Percentiles rank a stretch among this genome's conserved stretches.
Evolutionary conservation across 768 basidiomycete species (phyloP).

Genomic region (Mycena epipterygia): DNA sequence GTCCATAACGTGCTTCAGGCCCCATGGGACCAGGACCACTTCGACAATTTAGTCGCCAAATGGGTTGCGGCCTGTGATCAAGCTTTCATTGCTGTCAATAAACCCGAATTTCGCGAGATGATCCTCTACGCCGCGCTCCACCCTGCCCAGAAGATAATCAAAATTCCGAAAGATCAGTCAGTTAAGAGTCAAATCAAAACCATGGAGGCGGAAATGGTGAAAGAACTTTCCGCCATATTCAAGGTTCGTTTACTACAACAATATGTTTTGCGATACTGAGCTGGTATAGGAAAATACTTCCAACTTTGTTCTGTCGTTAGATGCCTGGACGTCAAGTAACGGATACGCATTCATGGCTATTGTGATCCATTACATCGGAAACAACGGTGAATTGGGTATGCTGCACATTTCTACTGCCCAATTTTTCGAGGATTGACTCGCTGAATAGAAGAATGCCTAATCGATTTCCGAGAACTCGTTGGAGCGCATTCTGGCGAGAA

Average conservation of each 20-base stretch:
- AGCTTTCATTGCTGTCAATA: neutral
- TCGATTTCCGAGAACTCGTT: conserved; percentile 52
- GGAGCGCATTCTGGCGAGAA: conserved; percentile 46
- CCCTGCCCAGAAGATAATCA: neutral
- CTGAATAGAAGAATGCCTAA: conserved; percentile 50
- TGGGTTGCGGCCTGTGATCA: conserved; percentile 12
- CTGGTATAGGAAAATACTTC: neutral
- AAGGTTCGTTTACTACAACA: neutral
- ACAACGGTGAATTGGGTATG: conserved; percentile 39
- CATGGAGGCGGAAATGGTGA: neutral
- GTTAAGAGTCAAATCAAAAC: neutral
- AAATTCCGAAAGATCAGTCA: neutral
- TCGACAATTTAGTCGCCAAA: neutral
- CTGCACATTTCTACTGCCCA: neutral
- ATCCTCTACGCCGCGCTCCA: neutral
- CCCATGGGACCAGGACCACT: neutral
- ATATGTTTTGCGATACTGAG: neutral
- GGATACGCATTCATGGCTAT: conserved; percentile 42
- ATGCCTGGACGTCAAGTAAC: conserved; percentile 49
- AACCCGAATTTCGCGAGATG: neutral
- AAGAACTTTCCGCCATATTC: neutral
- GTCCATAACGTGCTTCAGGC: neutral
- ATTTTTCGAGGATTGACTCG: neutral
- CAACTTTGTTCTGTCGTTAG: conserved; percentile 37
- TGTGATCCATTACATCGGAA: conserved; percentile 41